A percentile compares a stretch with the other conserved stretches of the same genome.
Evolutionary conservation across 148 eudicot genomes (phyloP).

Genomic region (Amaranthus cruentus): DNA sequence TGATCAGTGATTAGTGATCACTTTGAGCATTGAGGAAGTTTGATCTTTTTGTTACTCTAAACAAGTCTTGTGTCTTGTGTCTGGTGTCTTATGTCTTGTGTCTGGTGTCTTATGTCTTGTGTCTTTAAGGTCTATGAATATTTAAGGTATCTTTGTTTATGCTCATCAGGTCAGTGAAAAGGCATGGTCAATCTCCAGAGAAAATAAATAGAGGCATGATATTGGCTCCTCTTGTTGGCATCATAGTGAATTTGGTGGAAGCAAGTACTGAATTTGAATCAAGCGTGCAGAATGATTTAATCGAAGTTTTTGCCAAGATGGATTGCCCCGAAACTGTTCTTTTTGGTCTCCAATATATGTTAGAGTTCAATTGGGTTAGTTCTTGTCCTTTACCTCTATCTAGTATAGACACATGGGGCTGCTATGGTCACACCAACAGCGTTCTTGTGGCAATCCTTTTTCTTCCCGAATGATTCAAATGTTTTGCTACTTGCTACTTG

Average conservation of each 20-base stretch:
- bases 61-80: neutral
- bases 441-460: neutral
- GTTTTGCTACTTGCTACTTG: neutral
- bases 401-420: neutral
- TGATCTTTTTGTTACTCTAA: neutral
- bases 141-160: neutral
- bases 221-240: conserved; percentile 91
- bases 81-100: neutral
- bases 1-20: neutral
- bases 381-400: conserved; percentile 11
- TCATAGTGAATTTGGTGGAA: conserved; percentile 75
- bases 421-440: neutral
- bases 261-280: conserved; percentile 37
- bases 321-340: conserved; percentile 74
- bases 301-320: conserved; percentile 80
- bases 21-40: neutral
- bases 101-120: neutral
- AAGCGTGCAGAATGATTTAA: conserved; percentile 55
- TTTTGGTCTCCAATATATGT: conserved; percentile 65
- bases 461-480: neutral
- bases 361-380: conserved; percentile 78
- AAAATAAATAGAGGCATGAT: conserved; percentile 78
- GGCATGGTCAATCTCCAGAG: conserved; percentile 70
- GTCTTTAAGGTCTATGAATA: neutral
- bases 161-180: conserved; percentile 54